A percentile compares a stretch with the other conserved stretches of the same genome.
Conservation (phyloP, 2,329 filamentous ascomycete genomes). For the Stemphylium lycopersici region DNA sequence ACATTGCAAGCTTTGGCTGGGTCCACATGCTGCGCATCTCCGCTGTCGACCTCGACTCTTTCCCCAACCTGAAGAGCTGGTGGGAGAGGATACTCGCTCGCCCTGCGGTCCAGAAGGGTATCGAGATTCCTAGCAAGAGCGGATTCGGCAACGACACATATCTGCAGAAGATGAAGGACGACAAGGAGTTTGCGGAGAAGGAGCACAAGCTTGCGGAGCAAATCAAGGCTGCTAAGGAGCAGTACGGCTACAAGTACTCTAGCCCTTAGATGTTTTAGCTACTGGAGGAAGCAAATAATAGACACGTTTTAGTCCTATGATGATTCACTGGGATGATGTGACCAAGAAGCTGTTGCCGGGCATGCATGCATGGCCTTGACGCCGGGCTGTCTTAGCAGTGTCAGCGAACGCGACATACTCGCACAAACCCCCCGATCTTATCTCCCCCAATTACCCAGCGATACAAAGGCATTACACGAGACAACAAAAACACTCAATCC, state of each 20-base stretch:
- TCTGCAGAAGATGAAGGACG: conserved; percentile 52
- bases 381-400: too few species aligned
- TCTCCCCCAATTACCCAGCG: too few species aligned
- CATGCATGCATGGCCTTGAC: too few species aligned
- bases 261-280: conserved; percentile 34
- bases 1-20: conserved; percentile 56
- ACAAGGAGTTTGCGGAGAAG: conserved; percentile 57
- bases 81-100: conserved; percentile 51
- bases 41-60: conserved; percentile 51
- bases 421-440: too few species aligned
- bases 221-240: conserved; percentile 51
- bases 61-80: conserved; percentile 54
- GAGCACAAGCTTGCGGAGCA: conserved; percentile 48
- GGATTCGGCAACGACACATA: conserved; percentile 52
- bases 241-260: conserved; percentile 55
- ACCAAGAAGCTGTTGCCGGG: background rate
- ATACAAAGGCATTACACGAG: background rate
- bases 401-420: too few species aligned
- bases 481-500: background rate
- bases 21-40: conserved; percentile 50
- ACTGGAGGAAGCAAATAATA: background rate
- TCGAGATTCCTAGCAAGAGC: conserved; percentile 46
- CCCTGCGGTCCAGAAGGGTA: conserved; percentile 51
- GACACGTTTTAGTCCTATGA: background rate
- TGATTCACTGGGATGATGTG: background rate